Percentiles rank a stretch among this genome's conserved stretches.
These are phyloP conservation scores for Crucihimalaya himalaica DNA, from an alignment of 345 rosid genomes.

Conservation along the genomic window DNA sequence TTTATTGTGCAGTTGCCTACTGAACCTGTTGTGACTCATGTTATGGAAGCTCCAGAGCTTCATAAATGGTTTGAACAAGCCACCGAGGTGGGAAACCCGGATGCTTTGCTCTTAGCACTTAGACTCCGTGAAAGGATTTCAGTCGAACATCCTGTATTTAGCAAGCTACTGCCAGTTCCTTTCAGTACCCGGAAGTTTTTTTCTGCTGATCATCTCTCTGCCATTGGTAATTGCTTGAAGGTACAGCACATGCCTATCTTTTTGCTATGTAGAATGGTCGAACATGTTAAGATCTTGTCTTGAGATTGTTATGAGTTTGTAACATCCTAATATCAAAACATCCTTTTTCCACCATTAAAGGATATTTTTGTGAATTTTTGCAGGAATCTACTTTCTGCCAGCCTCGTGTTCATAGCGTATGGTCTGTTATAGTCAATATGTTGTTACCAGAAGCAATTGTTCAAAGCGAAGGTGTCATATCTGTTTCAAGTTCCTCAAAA, in stretches of 20 bases:
- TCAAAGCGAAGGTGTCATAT: conserved; percentile 68
- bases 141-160: conserved; percentile 47
- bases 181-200: conserved; percentile 70
- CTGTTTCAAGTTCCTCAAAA: conserved; percentile 66
- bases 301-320: conserved; percentile 4
- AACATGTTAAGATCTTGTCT: conserved; percentile 13
- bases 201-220: conserved; percentile 68
- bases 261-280: conserved; percentile 18
- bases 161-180: conserved; percentile 78
- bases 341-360: neutral
- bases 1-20: conserved; percentile 57
- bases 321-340: neutral
- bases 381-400: conserved; percentile 98
- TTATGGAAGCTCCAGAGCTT: conserved; percentile 70
- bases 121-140: conserved; percentile 59
- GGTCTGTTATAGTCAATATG: conserved; percentile 73
- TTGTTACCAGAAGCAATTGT: conserved; percentile 72
- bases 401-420: conserved; percentile 90
- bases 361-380: conserved; percentile 40
- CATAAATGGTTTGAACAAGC: conserved; percentile 79
- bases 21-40: conserved; percentile 62
- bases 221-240: conserved; percentile 76
- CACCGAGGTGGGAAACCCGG: conserved; percentile 75
- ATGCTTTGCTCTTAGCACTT: conserved; percentile 89
- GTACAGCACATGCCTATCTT: conserved; percentile 42